These are phyloP conservation scores for Ailanthus altissimus DNA, from an alignment of 345 rosid species.

Conservation along the genomic window DNA sequence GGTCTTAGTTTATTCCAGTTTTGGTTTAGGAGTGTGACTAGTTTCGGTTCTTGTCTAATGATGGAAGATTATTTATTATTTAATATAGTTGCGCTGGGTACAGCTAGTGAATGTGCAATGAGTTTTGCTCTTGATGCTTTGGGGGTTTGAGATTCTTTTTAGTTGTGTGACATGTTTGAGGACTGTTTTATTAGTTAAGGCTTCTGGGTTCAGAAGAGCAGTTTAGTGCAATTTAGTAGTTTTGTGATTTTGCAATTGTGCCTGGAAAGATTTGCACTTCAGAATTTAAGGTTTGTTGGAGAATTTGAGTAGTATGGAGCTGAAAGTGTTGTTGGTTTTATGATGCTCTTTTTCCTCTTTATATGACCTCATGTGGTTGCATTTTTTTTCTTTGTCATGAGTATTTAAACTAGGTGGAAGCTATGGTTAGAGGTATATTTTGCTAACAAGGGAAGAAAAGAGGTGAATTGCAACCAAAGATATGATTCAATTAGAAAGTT, in stretches of 20 bases:
- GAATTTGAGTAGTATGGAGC: background rate
- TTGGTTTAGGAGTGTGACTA: background rate
- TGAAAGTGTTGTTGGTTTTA: background rate
- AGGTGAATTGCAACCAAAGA: background rate
- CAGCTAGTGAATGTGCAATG: background rate
- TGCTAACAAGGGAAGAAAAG: background rate
- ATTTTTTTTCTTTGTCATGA: background rate
- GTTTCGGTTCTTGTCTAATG: background rate
- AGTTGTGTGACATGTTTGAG: background rate
- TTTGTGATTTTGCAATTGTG: background rate
- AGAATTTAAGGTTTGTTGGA: conserved; percentile 3
- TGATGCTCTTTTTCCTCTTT: background rate
- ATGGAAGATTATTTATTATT: background rate
- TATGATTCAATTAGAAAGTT: background rate
- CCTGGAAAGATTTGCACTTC: background rate
- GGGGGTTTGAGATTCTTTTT: background rate
- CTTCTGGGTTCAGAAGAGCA: background rate
- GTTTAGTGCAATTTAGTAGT: background rate
- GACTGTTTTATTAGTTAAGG: background rate
- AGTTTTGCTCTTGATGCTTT: background rate
- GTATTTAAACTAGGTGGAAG: background rate
- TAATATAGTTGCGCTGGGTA: background rate
- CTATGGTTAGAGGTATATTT: background rate
- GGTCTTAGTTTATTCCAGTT: background rate
- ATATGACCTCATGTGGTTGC: background rate